These are phyloP conservation scores for Trichoderma atroviride DNA, from an alignment of 2,329 filamentous ascomycete species.

Conservation along the genomic window DNA sequence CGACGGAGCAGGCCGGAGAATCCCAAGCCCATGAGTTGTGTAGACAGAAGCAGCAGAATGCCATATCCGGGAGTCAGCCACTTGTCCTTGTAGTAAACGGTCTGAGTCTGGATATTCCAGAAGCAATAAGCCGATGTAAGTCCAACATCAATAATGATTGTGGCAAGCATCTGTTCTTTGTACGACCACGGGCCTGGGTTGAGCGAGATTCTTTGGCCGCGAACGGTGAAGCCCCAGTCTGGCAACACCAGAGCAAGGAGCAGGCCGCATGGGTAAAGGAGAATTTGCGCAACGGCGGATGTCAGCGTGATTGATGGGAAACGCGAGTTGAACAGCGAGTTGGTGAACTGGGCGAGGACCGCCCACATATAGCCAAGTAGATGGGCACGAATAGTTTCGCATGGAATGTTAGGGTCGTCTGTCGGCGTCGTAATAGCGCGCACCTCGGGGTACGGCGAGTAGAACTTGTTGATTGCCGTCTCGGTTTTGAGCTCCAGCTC, in stretches of 20 bases:
- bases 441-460: slow-evolving; percentile 39
- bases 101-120: slow-evolving; percentile 30
- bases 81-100: slow-evolving; percentile 17
- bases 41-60: slow-evolving; percentile 10
- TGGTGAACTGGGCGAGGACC: slow-evolving; percentile 29
- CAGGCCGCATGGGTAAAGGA: slow-evolving; percentile 44
- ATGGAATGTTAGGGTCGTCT: slow-evolving; percentile 45
- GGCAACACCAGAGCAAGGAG: slow-evolving; percentile 12
- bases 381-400: slow-evolving; percentile 48
- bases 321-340: slow-evolving; percentile 47
- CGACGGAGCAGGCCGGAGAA: slow-evolving; percentile 40
- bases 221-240: slow-evolving; percentile 21
- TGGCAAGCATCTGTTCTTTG: slow-evolving; percentile 58
- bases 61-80: slow-evolving; percentile 31
- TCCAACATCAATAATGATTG: slow-evolving; percentile 58
- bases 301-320: slow-evolving; percentile 46
- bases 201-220: slow-evolving; percentile 35
- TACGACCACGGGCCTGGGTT: slow-evolving; percentile 56
- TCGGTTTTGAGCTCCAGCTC: slow-evolving; percentile 30
- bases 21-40: slow-evolving; percentile 41
- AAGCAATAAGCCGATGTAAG: slow-evolving; percentile 29
- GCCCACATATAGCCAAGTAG: slow-evolving; percentile 44
- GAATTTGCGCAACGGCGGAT: slow-evolving; percentile 45
- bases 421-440: slow-evolving; percentile 49
- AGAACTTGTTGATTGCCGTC: slow-evolving; percentile 29